These are phyloP conservation scores for Talaromyces liani DNA, from an alignment of 495 filamentous ascomycete species.

Conservation along the genomic window DNA sequence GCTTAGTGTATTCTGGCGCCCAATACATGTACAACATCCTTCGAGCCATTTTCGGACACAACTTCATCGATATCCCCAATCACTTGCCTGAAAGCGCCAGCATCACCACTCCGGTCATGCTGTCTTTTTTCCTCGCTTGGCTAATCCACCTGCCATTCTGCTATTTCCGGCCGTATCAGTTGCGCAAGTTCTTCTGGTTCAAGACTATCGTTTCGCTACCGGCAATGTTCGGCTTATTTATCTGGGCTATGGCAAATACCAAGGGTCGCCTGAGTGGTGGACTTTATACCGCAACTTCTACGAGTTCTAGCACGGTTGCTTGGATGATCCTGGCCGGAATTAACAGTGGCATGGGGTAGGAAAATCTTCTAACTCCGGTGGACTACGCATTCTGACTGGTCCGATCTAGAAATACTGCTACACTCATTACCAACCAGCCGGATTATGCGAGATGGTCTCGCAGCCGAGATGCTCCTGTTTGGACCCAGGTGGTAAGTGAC, in stretches of 20 bases:
- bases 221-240: slow-evolving; percentile 24
- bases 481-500: slow-evolving; percentile 21
- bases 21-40: slow-evolving; percentile 51
- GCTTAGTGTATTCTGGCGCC: slow-evolving; percentile 40
- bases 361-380: neutral
- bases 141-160: slow-evolving; percentile 22
- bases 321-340: slow-evolving; percentile 36
- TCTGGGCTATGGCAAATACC: slow-evolving; percentile 23
- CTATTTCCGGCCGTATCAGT: slow-evolving; percentile 23
- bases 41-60: slow-evolving; percentile 48
- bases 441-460: slow-evolving; percentile 33
- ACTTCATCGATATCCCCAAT: slow-evolving; percentile 35
- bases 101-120: slow-evolving; percentile 48
- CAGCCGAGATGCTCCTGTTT: slow-evolving; percentile 25
- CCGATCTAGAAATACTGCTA: slow-evolving; percentile 23
- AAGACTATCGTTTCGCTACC: slow-evolving; percentile 23
- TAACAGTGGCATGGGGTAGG: slow-evolving; percentile 29
- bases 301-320: slow-evolving; percentile 14
- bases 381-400: neutral
- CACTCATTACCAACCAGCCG: slow-evolving; percentile 35
- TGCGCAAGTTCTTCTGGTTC: slow-evolving; percentile 23
- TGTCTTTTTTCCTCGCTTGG: slow-evolving; percentile 49
- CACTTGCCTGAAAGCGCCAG: slow-evolving; percentile 39
- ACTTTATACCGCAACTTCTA: slow-evolving; percentile 16
- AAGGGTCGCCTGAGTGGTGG: slow-evolving; percentile 24